Percentiles rank a stretch among this genome's conserved stretches.
phyloP scores from a whole-genome alignment of 768 basidiomycete species.

The Auriscalpium orientale region DNA sequence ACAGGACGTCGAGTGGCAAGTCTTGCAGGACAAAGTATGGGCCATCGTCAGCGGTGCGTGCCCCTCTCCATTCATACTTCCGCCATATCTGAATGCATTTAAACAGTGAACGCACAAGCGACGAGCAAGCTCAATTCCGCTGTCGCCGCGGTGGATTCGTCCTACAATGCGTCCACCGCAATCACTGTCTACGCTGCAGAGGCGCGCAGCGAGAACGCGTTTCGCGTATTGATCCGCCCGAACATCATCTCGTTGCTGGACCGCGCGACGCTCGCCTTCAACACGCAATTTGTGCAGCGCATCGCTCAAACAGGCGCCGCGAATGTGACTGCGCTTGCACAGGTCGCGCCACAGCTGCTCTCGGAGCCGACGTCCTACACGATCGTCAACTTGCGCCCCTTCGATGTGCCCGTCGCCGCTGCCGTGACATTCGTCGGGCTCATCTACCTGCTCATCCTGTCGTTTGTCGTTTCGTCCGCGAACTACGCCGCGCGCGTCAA shows the following conservation, averaged over 20 bases:
- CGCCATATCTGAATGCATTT: neutral
- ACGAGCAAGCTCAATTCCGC: slow-evolving; percentile 17
- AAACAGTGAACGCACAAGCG: slow-evolving; percentile 32
- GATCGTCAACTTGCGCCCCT: slow-evolving; percentile 45
- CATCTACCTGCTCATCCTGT: slow-evolving; percentile 24
- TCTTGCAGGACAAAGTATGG: slow-evolving; percentile 49
- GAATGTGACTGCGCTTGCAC: slow-evolving; percentile 31
- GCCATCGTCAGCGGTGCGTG: slow-evolving; percentile 43
- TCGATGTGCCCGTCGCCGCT: slow-evolving; percentile 42
- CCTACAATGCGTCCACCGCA: slow-evolving; percentile 41
- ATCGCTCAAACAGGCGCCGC: slow-evolving; percentile 16
- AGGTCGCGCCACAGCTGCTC: slow-evolving; percentile 42
- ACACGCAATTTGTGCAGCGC: slow-evolving; percentile 24
- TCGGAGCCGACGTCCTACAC: slow-evolving; percentile 41
- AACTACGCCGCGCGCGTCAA: slow-evolving; percentile 25
- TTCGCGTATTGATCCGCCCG: slow-evolving; percentile 25
- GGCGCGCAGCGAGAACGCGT: slow-evolving; percentile 53
- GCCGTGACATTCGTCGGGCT: slow-evolving; percentile 27
- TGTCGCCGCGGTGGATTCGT: slow-evolving; percentile 22
- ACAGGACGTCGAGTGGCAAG: slow-evolving; percentile 32
- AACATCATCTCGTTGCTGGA: slow-evolving; percentile 22
- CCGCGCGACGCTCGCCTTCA: slow-evolving; percentile 29
- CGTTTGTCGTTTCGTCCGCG: slow-evolving; percentile 11
- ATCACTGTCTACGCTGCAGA: slow-evolving; percentile 41
- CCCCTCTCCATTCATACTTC: neutral